Conservation (phyloP, 352 stramenopile species). For the Pythium volutum region DNA sequence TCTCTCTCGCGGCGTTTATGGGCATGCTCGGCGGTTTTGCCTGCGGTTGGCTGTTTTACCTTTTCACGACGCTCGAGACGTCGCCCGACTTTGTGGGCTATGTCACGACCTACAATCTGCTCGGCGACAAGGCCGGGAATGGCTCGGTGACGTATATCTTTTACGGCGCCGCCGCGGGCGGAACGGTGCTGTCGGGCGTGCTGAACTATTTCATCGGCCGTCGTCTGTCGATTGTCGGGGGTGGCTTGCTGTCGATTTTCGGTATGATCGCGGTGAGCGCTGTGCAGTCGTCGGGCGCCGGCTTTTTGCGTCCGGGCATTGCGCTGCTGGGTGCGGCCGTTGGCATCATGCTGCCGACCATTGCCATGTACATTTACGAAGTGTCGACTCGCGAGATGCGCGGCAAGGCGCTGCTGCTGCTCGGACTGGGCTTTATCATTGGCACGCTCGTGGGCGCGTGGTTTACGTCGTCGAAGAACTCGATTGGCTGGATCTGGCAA, state of each 20-base stretch:
- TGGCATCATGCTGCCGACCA: slow-evolving; percentile 65
- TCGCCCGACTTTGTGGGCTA: slow-evolving; percentile 78
- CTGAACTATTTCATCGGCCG: slow-evolving; percentile 74
- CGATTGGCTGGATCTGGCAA: slow-evolving; percentile 83
- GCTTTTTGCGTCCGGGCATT: slow-evolving; percentile 63
- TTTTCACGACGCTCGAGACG: slow-evolving; percentile 72
- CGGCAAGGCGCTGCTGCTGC: slow-evolving; percentile 70
- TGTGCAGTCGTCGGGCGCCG: slow-evolving; percentile 47
- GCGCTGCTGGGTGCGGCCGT: slow-evolving; percentile 52
- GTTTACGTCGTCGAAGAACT: slow-evolving; percentile 68
- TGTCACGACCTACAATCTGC: slow-evolving; percentile 69
- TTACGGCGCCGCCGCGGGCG: slow-evolving; percentile 51
- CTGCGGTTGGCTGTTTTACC: slow-evolving; percentile 76
- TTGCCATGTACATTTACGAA: slow-evolving; percentile 86
- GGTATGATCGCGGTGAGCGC: slow-evolving; percentile 70
- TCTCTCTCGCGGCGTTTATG: slow-evolving; percentile 79
- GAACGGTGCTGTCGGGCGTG: slow-evolving; percentile 46
- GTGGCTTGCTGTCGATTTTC: slow-evolving; percentile 60
- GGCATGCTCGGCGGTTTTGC: slow-evolving; percentile 62
- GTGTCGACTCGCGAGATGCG: slow-evolving; percentile 84
- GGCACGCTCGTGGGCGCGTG: slow-evolving; percentile 59
- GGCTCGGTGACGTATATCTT: slow-evolving; percentile 71
- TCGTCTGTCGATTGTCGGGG: slow-evolving; percentile 68
- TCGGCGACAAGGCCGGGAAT: slow-evolving; percentile 54
- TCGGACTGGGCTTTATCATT: slow-evolving; percentile 67